Conservation (phyloP, 805 yeast species). For the Lipomyces spencermartinsiae region DNA sequence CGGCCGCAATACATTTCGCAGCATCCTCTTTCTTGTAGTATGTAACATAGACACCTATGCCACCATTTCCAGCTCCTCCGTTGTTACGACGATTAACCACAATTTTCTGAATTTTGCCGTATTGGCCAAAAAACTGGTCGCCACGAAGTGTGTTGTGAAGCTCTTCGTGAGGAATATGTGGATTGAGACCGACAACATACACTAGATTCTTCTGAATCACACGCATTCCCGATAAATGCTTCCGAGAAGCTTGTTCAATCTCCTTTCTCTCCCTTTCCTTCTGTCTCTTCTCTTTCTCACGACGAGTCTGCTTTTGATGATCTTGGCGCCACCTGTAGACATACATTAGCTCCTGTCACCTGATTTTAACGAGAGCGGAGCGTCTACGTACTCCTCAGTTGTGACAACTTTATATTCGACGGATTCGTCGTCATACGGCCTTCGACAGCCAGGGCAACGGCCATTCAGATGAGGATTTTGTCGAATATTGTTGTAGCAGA, state of each 20-base stretch:
- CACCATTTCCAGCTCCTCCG: slow-evolving; percentile 66
- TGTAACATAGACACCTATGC: slow-evolving; percentile 95
- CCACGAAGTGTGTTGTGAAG: slow-evolving; percentile 81
- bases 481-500: slow-evolving; percentile 94
- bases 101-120: slow-evolving; percentile 91
- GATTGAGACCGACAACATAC: slow-evolving; percentile 93
- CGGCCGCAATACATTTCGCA: slow-evolving; percentile 86
- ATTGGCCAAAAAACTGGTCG: slow-evolving; percentile 97
- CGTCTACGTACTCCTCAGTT: slow-evolving; percentile 66
- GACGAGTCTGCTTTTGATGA: slow-evolving; percentile 78
- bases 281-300: slow-evolving; percentile 75
- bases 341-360: not conserved
- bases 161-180: slow-evolving; percentile 83
- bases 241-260: slow-evolving; percentile 70
- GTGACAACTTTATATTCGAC: slow-evolving; percentile 86
- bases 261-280: slow-evolving; percentile 91
- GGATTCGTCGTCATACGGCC: slow-evolving; percentile 89
- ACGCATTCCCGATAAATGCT: slow-evolving; percentile 93
- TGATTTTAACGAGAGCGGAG: not conserved
- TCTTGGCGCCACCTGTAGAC: slow-evolving; percentile 63
- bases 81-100: slow-evolving; percentile 84
- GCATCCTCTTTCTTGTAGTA: slow-evolving; percentile 95
- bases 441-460: slow-evolving; percentile 96
- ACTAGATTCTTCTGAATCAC: slow-evolving; percentile 98
- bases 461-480: slow-evolving; percentile 96